phyloP scores from a whole-genome alignment of 2,329 filamentous ascomycete genomes.

The Orbilia blumenaviensis region DNA sequence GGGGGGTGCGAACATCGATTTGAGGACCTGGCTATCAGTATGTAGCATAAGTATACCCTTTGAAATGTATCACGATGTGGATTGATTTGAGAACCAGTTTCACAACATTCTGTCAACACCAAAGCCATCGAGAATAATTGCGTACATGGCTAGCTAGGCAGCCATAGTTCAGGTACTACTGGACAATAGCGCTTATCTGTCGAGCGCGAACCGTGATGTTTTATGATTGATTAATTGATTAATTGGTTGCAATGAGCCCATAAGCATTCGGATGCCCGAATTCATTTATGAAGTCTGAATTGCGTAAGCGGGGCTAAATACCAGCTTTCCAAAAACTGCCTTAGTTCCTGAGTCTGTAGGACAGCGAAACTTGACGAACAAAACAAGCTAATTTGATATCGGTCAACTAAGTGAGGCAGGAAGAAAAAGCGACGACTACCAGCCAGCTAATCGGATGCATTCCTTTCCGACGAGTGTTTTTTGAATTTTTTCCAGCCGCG shows the following conservation, averaged over 20 bases:
- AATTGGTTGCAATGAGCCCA: no score
- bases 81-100: no score
- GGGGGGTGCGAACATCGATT: background rate
- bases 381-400: slow-evolving; percentile 6
- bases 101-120: no score
- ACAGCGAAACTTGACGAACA: background rate
- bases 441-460: slow-evolving; percentile 52
- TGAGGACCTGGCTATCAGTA: no score
- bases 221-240: no score
- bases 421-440: background rate
- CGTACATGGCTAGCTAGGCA: background rate
- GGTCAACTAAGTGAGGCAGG: slow-evolving; percentile 2
- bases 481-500: background rate
- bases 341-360: background rate
- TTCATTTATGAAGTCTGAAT: no score
- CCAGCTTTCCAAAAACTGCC: background rate
- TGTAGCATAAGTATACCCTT: no score
- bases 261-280: no score
- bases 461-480: slow-evolving; percentile 29
- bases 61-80: no score
- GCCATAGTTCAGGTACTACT: background rate
- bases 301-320: slow-evolving; percentile 12
- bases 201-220: background rate
- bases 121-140: background rate
- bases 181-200: background rate